phyloP scores from a whole-genome alignment of 1,284 basidiomycete genomes.

The Tremellales sp. region DNA sequence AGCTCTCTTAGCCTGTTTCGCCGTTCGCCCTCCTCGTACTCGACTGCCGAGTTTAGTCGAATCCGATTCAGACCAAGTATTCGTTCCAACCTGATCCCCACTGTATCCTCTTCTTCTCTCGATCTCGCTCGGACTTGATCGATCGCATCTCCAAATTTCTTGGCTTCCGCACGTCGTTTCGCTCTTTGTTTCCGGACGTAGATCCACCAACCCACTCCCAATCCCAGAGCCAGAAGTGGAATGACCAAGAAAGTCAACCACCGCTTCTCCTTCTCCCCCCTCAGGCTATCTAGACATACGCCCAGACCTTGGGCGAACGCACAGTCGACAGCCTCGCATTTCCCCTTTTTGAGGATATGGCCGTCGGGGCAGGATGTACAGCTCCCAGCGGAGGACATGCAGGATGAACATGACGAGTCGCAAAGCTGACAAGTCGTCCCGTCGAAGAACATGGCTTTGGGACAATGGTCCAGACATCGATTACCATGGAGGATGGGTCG shows the following conservation, averaged over 20 bases:
- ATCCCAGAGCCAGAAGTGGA: slow-evolving; percentile 17
- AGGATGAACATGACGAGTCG: slow-evolving; percentile 39
- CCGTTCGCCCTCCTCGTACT: not conserved
- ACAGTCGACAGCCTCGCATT: slow-evolving; percentile 32
- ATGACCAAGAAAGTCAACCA: slow-evolving; percentile 24
- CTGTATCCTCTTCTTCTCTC: slow-evolving; percentile 9
- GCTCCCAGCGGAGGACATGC: slow-evolving; percentile 17
- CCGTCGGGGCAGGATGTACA: slow-evolving; percentile 46
- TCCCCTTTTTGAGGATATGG: slow-evolving; percentile 31
- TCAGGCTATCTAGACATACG: slow-evolving; percentile 43
- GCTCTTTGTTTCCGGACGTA: slow-evolving; percentile 30
- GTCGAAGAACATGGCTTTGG: slow-evolving; percentile 38
- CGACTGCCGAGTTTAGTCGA: not conserved
- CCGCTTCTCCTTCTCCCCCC: slow-evolving; percentile 11
- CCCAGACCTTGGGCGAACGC: slow-evolving; percentile 35
- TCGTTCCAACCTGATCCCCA: slow-evolving; percentile 18
- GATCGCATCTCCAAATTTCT: slow-evolving; percentile 33
- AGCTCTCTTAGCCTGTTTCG: slow-evolving; percentile 5
- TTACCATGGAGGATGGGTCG: slow-evolving; percentile 42
- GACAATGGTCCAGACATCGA: slow-evolving; percentile 45
- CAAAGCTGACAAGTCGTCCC: slow-evolving; percentile 37
- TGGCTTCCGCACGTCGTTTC: slow-evolving; percentile 30
- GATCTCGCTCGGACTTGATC: slow-evolving; percentile 23
- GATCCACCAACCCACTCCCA: slow-evolving; percentile 15
- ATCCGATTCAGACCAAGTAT: slow-evolving; percentile 29